A percentile compares a stretch with the other conserved stretches of the same genome.
These are phyloP conservation scores for Graphilbum ipis-grandicollis DNA, from an alignment of 2,329 filamentous ascomycete species.

Conservation along the genomic window DNA sequence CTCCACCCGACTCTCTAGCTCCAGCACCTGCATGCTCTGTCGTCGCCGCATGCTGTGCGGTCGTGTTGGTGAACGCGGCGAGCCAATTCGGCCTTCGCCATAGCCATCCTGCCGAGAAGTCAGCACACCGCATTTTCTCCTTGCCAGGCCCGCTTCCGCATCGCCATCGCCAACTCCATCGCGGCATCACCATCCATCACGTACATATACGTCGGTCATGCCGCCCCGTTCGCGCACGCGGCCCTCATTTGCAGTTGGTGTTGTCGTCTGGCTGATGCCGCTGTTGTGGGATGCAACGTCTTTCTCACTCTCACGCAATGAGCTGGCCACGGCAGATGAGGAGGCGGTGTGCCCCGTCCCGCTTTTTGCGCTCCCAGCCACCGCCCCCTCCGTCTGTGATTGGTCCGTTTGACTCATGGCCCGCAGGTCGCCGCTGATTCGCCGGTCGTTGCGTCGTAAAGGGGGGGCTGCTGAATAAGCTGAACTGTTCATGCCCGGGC, in stretches of 20 bases:
- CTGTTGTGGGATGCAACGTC: no score
- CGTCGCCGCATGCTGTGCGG: slow-evolving; percentile 92
- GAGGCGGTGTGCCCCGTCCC: slow-evolving; percentile 7
- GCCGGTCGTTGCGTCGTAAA: slow-evolving; percentile 50
- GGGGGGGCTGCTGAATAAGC: slow-evolving; percentile 40
- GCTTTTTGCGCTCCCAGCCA: neutral
- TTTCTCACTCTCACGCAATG: neutral
- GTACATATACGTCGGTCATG: slow-evolving; percentile 90
- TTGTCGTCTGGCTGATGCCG: slow-evolving; percentile 23
- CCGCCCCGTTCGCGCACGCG: slow-evolving; percentile 58
- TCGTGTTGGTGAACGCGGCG: slow-evolving; percentile 80
- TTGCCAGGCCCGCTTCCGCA: no score
- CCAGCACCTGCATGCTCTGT: slow-evolving; percentile 92
- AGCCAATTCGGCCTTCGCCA: slow-evolving; percentile 73
- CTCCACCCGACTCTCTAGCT: slow-evolving; percentile 74
- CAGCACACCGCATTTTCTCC: no score
- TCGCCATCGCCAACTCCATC: no score
- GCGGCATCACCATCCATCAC: slow-evolving; percentile 21
- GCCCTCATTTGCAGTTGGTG: slow-evolving; percentile 68
- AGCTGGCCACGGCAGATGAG: slow-evolving; percentile 8
- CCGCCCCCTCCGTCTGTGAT: neutral
- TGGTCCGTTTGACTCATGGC: slow-evolving; percentile 36
- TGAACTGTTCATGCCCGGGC: slow-evolving; percentile 34
- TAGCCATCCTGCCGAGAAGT: slow-evolving; percentile 56
- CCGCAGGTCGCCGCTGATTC: slow-evolving; percentile 61